These are phyloP conservation scores for Amanita rimosa DNA, from an alignment of 768 basidiomycete genomes.

Conservation along the genomic window DNA sequence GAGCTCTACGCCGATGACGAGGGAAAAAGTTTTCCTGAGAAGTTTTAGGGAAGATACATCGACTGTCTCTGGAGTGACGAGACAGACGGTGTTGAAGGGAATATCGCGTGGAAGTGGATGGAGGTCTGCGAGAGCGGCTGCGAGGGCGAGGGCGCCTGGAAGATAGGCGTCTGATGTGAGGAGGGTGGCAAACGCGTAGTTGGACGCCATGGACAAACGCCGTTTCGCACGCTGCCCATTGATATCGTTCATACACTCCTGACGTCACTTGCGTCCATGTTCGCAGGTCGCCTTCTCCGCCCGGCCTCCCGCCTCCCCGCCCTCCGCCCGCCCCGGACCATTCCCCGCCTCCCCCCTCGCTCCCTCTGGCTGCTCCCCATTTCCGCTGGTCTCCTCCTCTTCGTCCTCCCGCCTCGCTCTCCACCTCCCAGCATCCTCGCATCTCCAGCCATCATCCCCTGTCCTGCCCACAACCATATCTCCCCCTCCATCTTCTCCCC, in stretches of 20 bases:
- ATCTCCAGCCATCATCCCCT: constrained; percentile 33
- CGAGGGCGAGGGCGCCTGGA: constrained; percentile 82
- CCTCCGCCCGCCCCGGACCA: neutral
- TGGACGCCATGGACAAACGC: constrained; percentile 11
- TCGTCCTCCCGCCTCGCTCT: constrained; percentile 31
- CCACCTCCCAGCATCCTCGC: constrained; percentile 38
- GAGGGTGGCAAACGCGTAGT: constrained; percentile 83
- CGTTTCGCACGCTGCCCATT: neutral
- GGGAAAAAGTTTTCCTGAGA: constrained; percentile 68
- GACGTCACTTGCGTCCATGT: constrained; percentile 4
- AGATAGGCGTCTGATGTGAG: constrained; percentile 89
- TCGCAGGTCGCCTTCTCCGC: constrained; percentile 1
- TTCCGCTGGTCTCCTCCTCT: constrained; percentile 42
- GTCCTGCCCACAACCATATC: constrained; percentile 13
- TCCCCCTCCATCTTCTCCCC: constrained; percentile 50
- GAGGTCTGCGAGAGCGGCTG: constrained; percentile 72
- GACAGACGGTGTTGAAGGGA: constrained; percentile 73
- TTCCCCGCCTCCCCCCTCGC: constrained; percentile 7
- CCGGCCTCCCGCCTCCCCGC: constrained; percentile 5
- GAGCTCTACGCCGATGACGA: constrained; percentile 87
- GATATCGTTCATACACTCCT: neutral
- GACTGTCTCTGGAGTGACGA: constrained; percentile 92
- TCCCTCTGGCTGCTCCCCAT: constrained; percentile 43
- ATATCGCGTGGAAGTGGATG: constrained; percentile 56
- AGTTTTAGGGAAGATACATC: constrained; percentile 72